phyloP scores from a whole-genome alignment of 192 early-diverging fungal genomes.

The Dissophora globulifera region DNA sequence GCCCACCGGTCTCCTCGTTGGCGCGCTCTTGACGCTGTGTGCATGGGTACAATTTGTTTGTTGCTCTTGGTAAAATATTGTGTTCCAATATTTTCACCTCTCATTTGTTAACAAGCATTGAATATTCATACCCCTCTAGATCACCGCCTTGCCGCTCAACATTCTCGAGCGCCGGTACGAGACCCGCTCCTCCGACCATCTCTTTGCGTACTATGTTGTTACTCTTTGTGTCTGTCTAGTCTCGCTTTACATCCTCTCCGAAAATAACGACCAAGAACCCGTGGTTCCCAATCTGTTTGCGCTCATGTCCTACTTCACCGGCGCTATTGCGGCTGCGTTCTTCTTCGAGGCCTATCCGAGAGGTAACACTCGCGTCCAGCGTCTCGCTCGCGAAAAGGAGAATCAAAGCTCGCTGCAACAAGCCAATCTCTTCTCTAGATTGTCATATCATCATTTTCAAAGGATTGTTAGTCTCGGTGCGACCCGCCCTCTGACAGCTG shows the following conservation, averaged over 20 bases:
- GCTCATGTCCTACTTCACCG: not conserved
- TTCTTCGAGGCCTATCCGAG: slow-evolving; percentile 33
- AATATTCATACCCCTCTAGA: not conserved
- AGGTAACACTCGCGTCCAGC: slow-evolving; percentile 16
- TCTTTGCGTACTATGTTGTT: slow-evolving; percentile 9
- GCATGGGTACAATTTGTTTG: slow-evolving; percentile 18
- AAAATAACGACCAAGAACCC: not conserved
- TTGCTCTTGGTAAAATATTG: too few species aligned
- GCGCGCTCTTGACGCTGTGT: slow-evolving; percentile 1
- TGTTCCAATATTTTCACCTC: too few species aligned
- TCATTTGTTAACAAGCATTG: not conserved
- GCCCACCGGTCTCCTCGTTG: not conserved
- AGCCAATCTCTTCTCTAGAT: slow-evolving; percentile 26
- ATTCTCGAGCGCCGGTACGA: slow-evolving; percentile 19
- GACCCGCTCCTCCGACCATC: slow-evolving; percentile 29
- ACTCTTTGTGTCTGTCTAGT: not conserved
- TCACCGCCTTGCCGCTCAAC: slow-evolving; percentile 20
- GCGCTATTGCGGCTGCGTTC: slow-evolving; percentile 11
- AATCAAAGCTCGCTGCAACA: slow-evolving; percentile 13
- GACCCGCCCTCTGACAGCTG: slow-evolving; percentile 21
- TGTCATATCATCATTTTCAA: slow-evolving; percentile 16
- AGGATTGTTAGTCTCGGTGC: slow-evolving; percentile 22
- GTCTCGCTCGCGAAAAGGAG: slow-evolving; percentile 29
- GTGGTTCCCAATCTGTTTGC: not conserved
- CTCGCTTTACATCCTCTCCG: slow-evolving; percentile 27